Evolutionary conservation across 73 alveolate species (phyloP).

Genomic region (Tetrahymena thermophila): DNA sequence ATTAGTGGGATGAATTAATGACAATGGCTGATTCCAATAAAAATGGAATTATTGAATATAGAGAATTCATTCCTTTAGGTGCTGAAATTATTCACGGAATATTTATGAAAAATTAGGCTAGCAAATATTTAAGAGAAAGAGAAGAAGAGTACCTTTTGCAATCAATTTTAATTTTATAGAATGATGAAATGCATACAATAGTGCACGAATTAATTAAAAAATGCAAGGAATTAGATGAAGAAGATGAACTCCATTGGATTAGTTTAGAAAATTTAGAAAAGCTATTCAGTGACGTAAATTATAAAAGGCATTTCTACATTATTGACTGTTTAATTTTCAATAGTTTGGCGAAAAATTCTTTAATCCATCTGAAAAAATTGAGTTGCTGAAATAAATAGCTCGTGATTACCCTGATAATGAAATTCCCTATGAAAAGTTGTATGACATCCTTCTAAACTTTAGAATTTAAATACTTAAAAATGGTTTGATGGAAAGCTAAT

Average conservation of each 20-base stretch:
- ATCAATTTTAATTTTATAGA: constrained; percentile 15
- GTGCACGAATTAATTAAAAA: constrained; percentile 3
- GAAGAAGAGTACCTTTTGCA: constrained; percentile 37
- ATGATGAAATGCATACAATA: neutral
- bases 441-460: constrained; percentile 9
- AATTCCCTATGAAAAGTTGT: neutral
- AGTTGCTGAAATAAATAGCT: neutral
- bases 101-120: constrained; percentile 21
- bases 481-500: constrained; percentile 30
- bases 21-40: constrained; percentile 5
- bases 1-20: constrained; percentile 21
- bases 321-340: neutral
- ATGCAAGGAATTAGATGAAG: constrained; percentile 26
- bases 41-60: constrained; percentile 30
- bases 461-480: constrained; percentile 12
- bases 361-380: constrained; percentile 1
- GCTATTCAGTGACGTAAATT: constrained; percentile 22
- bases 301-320: neutral
- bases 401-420: neutral
- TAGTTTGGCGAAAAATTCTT: neutral
- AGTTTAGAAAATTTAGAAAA: neutral
- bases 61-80: constrained; percentile 20
- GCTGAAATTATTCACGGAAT: constrained; percentile 25
- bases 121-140: constrained; percentile 25
- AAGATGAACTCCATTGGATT: constrained; percentile 13